phyloP scores from a whole-genome alignment of 495 filamentous ascomycete genomes.

The Lepraria neglecta region DNA sequence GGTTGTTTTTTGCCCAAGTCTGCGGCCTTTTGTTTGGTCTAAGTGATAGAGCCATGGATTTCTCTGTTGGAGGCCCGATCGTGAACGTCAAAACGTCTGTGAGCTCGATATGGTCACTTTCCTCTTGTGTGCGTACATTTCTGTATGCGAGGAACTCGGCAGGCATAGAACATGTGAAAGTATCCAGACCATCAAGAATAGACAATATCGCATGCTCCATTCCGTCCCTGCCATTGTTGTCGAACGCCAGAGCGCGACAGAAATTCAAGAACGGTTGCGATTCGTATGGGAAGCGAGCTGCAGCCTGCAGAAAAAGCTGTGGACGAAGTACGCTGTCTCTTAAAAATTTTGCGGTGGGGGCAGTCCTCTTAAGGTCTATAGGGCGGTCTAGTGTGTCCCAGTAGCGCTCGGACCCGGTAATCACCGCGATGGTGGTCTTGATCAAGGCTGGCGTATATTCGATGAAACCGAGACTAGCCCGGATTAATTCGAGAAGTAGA shows the following conservation, averaged over 20 bases:
- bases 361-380: constrained; percentile 31
- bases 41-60: constrained; percentile 7
- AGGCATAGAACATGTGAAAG: constrained; percentile 67
- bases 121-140: constrained; percentile 75
- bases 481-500: constrained; percentile 59
- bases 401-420: constrained; percentile 50
- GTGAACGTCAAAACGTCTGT: constrained; percentile 44
- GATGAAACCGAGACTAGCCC: constrained; percentile 47
- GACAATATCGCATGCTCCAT: constrained; percentile 45
- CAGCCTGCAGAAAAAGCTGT: constrained; percentile 53
- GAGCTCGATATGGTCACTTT: constrained; percentile 59
- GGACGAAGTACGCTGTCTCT: constrained; percentile 50
- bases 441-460: constrained; percentile 64
- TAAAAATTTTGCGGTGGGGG: constrained; percentile 48
- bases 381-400: constrained; percentile 44
- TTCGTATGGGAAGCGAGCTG: constrained; percentile 80
- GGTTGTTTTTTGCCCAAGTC: neutral
- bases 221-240: constrained; percentile 41
- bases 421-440: constrained; percentile 51
- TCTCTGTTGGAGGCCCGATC: constrained; percentile 35
- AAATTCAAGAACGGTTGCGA: constrained; percentile 69
- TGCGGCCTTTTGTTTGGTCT: constrained; percentile 4
- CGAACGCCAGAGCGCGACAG: constrained; percentile 48
- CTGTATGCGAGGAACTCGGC: constrained; percentile 60
- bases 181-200: constrained; percentile 56